These are phyloP conservation scores for Sclerotinia glacialis DNA, from an alignment of 2,329 filamentous ascomycete genomes.

Conservation along the genomic window DNA sequence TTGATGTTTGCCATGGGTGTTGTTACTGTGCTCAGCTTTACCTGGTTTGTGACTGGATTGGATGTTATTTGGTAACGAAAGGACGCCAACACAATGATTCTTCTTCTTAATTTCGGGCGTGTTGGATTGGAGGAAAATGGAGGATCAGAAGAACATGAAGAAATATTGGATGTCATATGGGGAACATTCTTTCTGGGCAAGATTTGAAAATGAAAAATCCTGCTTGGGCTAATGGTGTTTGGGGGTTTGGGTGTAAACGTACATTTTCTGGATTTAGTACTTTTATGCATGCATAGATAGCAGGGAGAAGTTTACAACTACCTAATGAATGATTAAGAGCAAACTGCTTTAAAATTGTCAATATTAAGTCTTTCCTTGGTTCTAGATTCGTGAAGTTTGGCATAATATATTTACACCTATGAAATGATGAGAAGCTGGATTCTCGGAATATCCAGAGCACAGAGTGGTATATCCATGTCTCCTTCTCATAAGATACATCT, in stretches of 20 bases:
- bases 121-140: constrained; percentile 12
- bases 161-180: constrained; percentile 14
- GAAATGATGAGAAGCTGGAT: background rate
- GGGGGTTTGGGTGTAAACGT: constrained; percentile 20
- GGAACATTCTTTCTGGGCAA: constrained; percentile 15
- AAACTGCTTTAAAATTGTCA: constrained; percentile 1
- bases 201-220: constrained; percentile 18
- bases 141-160: background rate
- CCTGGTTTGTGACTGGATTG: constrained; percentile 58
- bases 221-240: constrained; percentile 27
- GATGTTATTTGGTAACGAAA: constrained; percentile 38
- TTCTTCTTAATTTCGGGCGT: background rate
- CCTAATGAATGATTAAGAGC: constrained; percentile 18
- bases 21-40: constrained; percentile 58
- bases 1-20: constrained; percentile 54
- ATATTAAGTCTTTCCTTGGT: constrained; percentile 5
- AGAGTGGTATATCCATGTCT: constrained; percentile 10
- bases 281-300: constrained; percentile 30
- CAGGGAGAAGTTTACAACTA: constrained; percentile 21
- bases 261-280: constrained; percentile 20
- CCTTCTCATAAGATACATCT: background rate
- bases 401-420: background rate
- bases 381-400: background rate
- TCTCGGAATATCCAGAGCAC: background rate
- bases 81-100: background rate